phyloP scores from a whole-genome alignment of 176 grass and related monocot genomes.

The Panicum miliaceum region DNA sequence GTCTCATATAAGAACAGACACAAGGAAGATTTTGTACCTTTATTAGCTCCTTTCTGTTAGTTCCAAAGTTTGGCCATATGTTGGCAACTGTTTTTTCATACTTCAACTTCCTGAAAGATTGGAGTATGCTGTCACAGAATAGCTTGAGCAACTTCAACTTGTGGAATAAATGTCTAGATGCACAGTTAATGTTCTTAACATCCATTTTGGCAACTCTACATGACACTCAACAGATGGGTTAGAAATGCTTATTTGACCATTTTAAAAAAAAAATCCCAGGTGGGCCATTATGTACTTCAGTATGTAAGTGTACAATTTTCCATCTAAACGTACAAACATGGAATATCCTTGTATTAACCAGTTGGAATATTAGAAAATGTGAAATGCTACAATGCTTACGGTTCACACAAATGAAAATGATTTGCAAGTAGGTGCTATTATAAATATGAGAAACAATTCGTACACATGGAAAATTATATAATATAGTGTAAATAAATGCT shows the following conservation, averaged over 20 bases:
- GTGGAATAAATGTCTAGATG: constrained; percentile 4
- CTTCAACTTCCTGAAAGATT: constrained; percentile 77
- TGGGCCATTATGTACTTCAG: background rate
- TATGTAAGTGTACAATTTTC: background rate
- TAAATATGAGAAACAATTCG: background rate
- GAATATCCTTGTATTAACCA: background rate
- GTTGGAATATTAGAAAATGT: background rate
- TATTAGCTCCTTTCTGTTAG: constrained; percentile 75
- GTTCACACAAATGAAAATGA: background rate
- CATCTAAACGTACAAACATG: background rate
- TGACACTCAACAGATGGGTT: background rate
- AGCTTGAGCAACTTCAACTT: constrained; percentile 20
- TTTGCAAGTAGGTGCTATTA: background rate
- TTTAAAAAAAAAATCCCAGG: background rate
- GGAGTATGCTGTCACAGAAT: constrained; percentile 33
- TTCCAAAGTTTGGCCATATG: constrained; percentile 89
- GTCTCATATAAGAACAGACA: background rate
- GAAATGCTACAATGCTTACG: background rate
- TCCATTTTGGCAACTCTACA: constrained; percentile 10
- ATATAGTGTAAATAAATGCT: background rate
- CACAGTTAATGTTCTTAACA: background rate
- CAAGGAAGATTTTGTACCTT: constrained; percentile 57
- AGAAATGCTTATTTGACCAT: background rate
- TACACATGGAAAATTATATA: background rate
- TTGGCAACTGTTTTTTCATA: constrained; percentile 85